These are phyloP conservation scores for Phytophthora foliorum DNA, from an alignment of 352 stramenopile species.

Conservation along the genomic window DNA sequence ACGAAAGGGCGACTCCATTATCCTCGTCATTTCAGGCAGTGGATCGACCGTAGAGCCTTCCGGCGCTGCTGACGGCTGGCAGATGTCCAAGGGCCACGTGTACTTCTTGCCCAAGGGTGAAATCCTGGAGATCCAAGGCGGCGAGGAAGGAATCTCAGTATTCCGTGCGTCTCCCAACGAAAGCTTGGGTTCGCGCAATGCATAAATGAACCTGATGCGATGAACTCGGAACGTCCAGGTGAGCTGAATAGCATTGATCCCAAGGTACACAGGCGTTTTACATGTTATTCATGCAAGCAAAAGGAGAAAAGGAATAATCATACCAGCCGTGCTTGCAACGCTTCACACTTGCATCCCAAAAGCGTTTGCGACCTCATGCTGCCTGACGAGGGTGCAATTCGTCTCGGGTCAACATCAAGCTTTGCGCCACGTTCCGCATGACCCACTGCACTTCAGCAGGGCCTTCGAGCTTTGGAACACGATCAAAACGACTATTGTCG, in stretches of 20 bases:
- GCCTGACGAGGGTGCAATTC: conserved; percentile 38
- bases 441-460: conserved; percentile 79
- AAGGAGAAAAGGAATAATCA: conserved; percentile 22
- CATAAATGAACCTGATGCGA: conserved; percentile 24
- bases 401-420: conserved; percentile 68
- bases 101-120: conserved; percentile 64
- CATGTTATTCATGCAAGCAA: conserved; percentile 32
- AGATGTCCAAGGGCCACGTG: conserved; percentile 55
- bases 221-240: conserved; percentile 17
- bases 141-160: conserved; percentile 40
- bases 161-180: conserved; percentile 74
- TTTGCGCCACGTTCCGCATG: conserved; percentile 78
- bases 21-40: conserved; percentile 60
- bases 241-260: conserved; percentile 9
- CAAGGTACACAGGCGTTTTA: conserved; percentile 36
- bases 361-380: conserved; percentile 9
- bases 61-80: conserved; percentile 24
- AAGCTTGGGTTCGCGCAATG: conserved; percentile 31
- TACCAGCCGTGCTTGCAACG: conserved; percentile 23
- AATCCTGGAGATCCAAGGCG: conserved; percentile 49
- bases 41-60: conserved; percentile 37
- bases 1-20: conserved; percentile 58
- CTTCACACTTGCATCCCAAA: background rate
- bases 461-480: conserved; percentile 35
- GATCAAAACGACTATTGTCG: conserved; percentile 15